A percentile compares a stretch with the other conserved stretches of the same genome.
Conservation (phyloP, 1,284 basidiomycete species). For the Wallemia mellicola region DNA sequence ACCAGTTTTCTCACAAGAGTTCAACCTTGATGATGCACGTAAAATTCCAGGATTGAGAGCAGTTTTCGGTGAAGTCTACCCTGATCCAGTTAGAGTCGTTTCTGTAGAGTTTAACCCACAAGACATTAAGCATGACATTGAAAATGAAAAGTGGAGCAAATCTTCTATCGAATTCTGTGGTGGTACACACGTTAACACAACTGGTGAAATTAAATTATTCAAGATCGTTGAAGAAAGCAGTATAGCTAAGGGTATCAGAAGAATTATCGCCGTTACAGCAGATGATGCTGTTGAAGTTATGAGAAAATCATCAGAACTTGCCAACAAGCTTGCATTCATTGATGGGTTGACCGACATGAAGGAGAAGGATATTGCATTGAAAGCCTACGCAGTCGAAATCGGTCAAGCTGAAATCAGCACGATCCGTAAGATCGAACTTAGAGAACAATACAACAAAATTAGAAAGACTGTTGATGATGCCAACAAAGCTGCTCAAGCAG, state of each 20-base stretch:
- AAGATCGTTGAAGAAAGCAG: slow-evolving; percentile 83
- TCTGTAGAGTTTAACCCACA: slow-evolving; percentile 60
- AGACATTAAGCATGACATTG: slow-evolving; percentile 53
- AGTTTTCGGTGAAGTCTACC: slow-evolving; percentile 93
- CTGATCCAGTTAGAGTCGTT: slow-evolving; percentile 88
- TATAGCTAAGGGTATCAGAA: slow-evolving; percentile 89
- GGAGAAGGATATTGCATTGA: slow-evolving; percentile 58
- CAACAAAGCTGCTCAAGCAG: slow-evolving; percentile 43
- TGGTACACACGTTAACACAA: slow-evolving; percentile 84
- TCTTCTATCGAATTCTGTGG: slow-evolving; percentile 95
- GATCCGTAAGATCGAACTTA: slow-evolving; percentile 47
- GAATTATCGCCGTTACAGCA: slow-evolving; percentile 79
- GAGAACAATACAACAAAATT: slow-evolving; percentile 36
- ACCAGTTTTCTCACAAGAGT: slow-evolving; percentile 59
- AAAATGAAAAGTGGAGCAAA: slow-evolving; percentile 60
- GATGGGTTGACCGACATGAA: slow-evolving; percentile 34
- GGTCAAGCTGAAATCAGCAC: background rate
- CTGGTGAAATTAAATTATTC: slow-evolving; percentile 85
- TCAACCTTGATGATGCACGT: slow-evolving; percentile 48
- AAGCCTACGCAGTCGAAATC: slow-evolving; percentile 44
- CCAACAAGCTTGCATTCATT: slow-evolving; percentile 32
- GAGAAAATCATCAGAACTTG: slow-evolving; percentile 34
- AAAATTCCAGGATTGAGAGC: slow-evolving; percentile 78
- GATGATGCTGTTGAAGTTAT: slow-evolving; percentile 63
- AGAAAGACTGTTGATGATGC: slow-evolving; percentile 64